Evolutionary conservation across 768 basidiomycete genomes (phyloP).

Genomic region (Dictyophora rubrovolvata): DNA sequence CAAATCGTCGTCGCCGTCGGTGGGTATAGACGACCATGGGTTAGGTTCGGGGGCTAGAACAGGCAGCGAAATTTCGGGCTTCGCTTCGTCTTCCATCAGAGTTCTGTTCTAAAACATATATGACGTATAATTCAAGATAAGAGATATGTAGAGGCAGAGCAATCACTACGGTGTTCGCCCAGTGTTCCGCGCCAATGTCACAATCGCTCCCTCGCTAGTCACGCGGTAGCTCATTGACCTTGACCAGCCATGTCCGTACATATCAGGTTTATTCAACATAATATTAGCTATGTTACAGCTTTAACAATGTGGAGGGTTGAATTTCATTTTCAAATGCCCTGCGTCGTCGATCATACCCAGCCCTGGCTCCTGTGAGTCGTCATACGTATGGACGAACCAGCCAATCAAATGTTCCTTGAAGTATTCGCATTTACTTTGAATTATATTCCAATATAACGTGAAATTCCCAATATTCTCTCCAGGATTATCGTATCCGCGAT

Average conservation of each 20-base stretch:
- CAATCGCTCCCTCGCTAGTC: background rate
- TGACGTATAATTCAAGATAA: background rate
- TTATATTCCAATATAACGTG: constrained; percentile 8
- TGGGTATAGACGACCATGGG: constrained; percentile 4
- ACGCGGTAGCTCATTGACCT: background rate
- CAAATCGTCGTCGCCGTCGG: background rate
- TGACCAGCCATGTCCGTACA: too few species aligned
- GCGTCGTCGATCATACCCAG: constrained; percentile 8
- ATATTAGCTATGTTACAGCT: too few species aligned
- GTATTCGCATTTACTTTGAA: constrained; percentile 5
- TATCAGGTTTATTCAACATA: too few species aligned
- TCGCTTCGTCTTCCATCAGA: background rate
- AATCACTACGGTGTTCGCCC: background rate
- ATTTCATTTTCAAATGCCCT: constrained; percentile 5
- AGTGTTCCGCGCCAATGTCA: too few species aligned
- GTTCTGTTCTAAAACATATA: background rate
- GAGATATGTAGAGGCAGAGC: background rate
- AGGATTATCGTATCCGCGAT: constrained; percentile 11
- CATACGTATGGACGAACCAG: constrained; percentile 11
- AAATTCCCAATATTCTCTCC: constrained; percentile 9
- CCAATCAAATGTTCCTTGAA: constrained; percentile 5
- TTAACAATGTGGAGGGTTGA: background rate
- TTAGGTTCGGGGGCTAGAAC: background rate
- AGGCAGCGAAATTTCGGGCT: background rate
- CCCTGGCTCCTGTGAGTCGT: constrained; percentile 9